These are phyloP conservation scores for Tremellales sp. DNA, from an alignment of 1,284 basidiomycete species.

Conservation along the genomic window DNA sequence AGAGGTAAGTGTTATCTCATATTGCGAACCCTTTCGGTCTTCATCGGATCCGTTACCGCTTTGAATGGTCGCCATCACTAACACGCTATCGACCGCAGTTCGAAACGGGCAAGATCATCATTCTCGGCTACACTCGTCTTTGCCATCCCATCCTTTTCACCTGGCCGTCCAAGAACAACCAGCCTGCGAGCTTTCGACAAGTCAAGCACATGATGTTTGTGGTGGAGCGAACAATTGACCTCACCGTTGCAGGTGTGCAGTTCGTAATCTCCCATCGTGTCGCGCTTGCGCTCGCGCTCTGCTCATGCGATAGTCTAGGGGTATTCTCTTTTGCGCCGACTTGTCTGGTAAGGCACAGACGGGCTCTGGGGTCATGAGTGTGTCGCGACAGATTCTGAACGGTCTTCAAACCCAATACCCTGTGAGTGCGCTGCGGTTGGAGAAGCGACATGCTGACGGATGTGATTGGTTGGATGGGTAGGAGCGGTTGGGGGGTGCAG, in stretches of 20 bases:
- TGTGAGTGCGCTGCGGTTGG: neutral
- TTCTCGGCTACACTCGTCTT: slow-evolving; percentile 5
- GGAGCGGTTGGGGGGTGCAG: slow-evolving; percentile 4
- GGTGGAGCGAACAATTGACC: slow-evolving; percentile 8
- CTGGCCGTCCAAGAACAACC: slow-evolving; percentile 4
- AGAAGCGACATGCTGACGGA: too few relatives aligned
- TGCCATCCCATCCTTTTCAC: slow-evolving; percentile 8
- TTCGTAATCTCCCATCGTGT: neutral
- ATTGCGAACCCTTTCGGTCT: neutral
- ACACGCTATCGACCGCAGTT: too few relatives aligned
- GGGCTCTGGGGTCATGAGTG: neutral
- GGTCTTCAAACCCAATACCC: slow-evolving; percentile 10
- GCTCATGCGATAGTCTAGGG: slow-evolving; percentile 1
- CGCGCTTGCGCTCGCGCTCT: neutral
- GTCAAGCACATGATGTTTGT: slow-evolving; percentile 11
- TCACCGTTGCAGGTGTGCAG: slow-evolving; percentile 8
- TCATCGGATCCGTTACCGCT: too few relatives aligned
- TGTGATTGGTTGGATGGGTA: neutral
- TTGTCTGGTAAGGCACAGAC: slow-evolving; percentile 7
- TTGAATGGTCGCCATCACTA: too few relatives aligned
- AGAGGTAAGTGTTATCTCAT: neutral
- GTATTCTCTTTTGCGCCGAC: slow-evolving; percentile 8
- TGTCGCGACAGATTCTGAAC: slow-evolving; percentile 5
- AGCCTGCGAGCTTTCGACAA: neutral
- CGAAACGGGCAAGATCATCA: slow-evolving; percentile 7